A percentile compares a stretch with the other conserved stretches of the same genome.
These are phyloP conservation scores for Aspergillus conjunctus DNA, from an alignment of 495 filamentous ascomycete species.

Conservation along the genomic window DNA sequence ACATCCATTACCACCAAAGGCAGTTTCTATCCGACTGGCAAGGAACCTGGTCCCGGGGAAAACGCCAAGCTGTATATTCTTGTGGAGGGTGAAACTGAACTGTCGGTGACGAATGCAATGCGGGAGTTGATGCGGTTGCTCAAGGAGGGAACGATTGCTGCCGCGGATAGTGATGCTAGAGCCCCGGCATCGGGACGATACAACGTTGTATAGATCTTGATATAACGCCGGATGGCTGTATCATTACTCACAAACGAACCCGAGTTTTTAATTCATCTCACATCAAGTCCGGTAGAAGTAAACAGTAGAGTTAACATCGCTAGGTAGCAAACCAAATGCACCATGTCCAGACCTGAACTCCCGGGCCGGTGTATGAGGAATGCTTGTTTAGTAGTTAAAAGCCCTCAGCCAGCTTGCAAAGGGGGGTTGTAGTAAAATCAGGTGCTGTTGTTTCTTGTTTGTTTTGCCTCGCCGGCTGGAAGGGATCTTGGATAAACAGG, in stretches of 20 bases:
- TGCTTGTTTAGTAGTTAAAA: too few relatives aligned
- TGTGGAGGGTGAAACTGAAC: slow-evolving; percentile 94
- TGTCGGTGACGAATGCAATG: slow-evolving; percentile 90
- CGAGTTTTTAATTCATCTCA: neutral
- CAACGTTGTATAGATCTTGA: slow-evolving; percentile 67
- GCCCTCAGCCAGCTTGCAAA: too few relatives aligned
- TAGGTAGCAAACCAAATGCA: neutral
- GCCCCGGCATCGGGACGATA: slow-evolving; percentile 85
- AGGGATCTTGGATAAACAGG: too few relatives aligned
- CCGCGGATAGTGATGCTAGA: slow-evolving; percentile 79
- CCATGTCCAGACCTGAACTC: neutral
- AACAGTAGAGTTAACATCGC: neutral
- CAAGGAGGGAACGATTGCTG: slow-evolving; percentile 90
- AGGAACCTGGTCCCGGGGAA: slow-evolving; percentile 70
- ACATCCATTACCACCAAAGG: slow-evolving; percentile 98
- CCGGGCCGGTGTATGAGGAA: too few relatives aligned
- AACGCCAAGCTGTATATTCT: slow-evolving; percentile 94
- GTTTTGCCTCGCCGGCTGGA: too few relatives aligned
- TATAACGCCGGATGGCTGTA: slow-evolving; percentile 23
- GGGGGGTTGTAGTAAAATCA: too few relatives aligned
- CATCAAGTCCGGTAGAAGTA: neutral
- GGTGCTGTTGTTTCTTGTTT: too few relatives aligned
- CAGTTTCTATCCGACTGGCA: slow-evolving; percentile 80
- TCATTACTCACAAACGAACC: slow-evolving; percentile 12
- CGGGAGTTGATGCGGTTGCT: slow-evolving; percentile 83